These are phyloP conservation scores for Penicillium lividum DNA, from an alignment of 495 filamentous ascomycete genomes.

Conservation along the genomic window DNA sequence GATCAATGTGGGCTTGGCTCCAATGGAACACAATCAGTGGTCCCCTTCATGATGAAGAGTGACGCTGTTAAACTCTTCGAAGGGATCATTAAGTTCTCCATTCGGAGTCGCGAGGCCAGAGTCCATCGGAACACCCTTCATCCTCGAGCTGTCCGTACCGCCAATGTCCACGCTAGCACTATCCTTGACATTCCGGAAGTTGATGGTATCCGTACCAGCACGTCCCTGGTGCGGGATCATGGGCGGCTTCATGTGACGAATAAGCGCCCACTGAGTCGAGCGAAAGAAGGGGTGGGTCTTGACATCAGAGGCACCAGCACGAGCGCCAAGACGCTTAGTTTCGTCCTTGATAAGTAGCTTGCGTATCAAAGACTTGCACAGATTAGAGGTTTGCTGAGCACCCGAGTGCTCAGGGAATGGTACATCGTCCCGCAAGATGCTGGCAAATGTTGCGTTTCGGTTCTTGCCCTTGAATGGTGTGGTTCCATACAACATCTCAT, in stretches of 20 bases:
- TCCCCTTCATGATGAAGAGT: constrained; percentile 97
- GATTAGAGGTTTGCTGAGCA: constrained; percentile 80
- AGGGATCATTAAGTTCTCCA: constrained; percentile 85
- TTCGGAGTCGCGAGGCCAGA: constrained; percentile 83
- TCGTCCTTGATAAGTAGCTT: constrained; percentile 98
- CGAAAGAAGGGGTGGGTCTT: constrained; percentile 97
- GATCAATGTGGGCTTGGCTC: constrained; percentile 13
- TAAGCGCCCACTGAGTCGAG: constrained; percentile 91
- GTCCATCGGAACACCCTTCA: constrained; percentile 81
- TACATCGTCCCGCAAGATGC: constrained; percentile 93
- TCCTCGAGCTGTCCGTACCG: constrained; percentile 49
- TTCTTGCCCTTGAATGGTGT: constrained; percentile 99
- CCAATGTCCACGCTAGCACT: constrained; percentile 93
- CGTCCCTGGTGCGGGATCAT: constrained; percentile 94
- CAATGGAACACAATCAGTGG: constrained; percentile 20
- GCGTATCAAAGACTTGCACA: constrained; percentile 95
- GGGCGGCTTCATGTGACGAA: constrained; percentile 97
- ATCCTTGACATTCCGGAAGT: constrained; percentile 98
- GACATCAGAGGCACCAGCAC: constrained; percentile 94
- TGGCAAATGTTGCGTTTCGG: constrained; percentile 95
- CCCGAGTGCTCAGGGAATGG: constrained; percentile 88
- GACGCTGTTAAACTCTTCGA: constrained; percentile 98
- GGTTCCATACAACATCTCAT: constrained; percentile 98
- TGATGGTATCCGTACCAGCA: constrained; percentile 81
- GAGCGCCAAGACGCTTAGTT: constrained; percentile 88